These are phyloP conservation scores for Leishmania tarentolae DNA, from an alignment of 208 protist species.

Conservation along the genomic window DNA sequence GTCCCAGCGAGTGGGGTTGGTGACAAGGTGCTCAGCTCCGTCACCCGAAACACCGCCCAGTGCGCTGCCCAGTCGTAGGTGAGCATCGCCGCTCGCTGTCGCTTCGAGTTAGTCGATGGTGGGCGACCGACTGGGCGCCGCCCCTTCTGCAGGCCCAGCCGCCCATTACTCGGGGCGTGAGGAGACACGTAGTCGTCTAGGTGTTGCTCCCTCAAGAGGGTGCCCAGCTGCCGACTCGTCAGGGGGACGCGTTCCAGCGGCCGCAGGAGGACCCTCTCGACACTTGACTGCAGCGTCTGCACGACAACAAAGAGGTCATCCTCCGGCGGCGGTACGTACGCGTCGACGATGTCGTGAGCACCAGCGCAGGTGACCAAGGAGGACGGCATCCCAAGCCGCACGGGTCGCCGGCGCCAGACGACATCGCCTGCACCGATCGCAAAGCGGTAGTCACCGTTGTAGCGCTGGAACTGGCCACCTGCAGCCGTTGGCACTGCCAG, in stretches of 20 bases:
- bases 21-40: constrained; percentile 1
- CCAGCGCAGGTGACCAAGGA: neutral
- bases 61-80: constrained; percentile 14
- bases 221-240: constrained; percentile 7
- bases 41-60: constrained; percentile 31
- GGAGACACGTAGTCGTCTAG: constrained; percentile 37
- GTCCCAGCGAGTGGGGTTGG: neutral
- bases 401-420: constrained; percentile 73
- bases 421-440: constrained; percentile 69
- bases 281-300: constrained; percentile 29
- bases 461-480: constrained; percentile 49
- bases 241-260: constrained; percentile 32
- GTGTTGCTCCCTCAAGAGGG: constrained; percentile 35
- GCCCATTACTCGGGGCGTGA: constrained; percentile 1
- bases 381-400: neutral
- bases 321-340: constrained; percentile 28
- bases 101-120: constrained; percentile 3
- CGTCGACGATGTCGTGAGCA: neutral
- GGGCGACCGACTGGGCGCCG: neutral
- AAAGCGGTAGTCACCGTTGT: constrained; percentile 81
- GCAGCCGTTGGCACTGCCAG: neutral
- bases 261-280: constrained; percentile 58
- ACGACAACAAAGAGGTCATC: constrained; percentile 77
- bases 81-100: neutral
- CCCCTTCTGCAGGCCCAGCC: neutral